These are phyloP conservation scores for Actinomortierella wolfii DNA, from an alignment of 371 early-diverging fungal genomes.

Conservation along the genomic window DNA sequence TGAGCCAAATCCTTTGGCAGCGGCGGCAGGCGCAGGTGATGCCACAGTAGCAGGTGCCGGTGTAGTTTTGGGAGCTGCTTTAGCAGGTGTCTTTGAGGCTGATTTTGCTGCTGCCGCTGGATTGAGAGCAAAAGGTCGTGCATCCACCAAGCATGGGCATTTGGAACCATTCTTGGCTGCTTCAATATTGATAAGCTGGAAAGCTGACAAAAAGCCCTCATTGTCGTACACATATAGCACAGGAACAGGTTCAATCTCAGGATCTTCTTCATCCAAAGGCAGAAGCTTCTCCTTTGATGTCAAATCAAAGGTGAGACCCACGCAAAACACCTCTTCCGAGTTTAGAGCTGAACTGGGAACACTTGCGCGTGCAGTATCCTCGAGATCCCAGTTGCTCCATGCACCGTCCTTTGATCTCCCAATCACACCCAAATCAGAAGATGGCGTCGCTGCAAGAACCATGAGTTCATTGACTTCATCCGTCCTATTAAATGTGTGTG, in stretches of 20 bases:
- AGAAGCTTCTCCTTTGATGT: constrained; percentile 16
- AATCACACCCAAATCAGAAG: constrained; percentile 19
- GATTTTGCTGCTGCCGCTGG: neutral
- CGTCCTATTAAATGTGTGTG: constrained; percentile 9
- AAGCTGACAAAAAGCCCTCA: constrained; percentile 20
- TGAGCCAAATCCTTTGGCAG: neutral
- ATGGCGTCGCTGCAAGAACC: constrained; percentile 13
- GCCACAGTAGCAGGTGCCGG: neutral
- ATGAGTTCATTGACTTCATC: constrained; percentile 18
- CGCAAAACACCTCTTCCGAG: constrained; percentile 7
- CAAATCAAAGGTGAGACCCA: constrained; percentile 30
- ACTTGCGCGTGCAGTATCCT: constrained; percentile 16
- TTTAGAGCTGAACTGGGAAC: constrained; percentile 9
- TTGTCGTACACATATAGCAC: constrained; percentile 29
- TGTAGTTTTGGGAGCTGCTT: neutral
- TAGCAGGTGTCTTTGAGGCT: neutral
- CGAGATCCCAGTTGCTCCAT: constrained; percentile 34
- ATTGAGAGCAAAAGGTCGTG: constrained; percentile 5
- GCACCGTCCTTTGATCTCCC: constrained; percentile 15
- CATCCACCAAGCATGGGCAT: constrained; percentile 21
- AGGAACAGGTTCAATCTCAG: constrained; percentile 21
- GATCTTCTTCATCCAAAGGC: constrained; percentile 31
- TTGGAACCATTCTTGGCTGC: constrained; percentile 12
- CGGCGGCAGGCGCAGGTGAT: constrained; percentile 2
- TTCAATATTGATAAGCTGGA: constrained; percentile 16